Conservation (phyloP, 257 asterid species). For the Jacaranda mimosifolia region DNA sequence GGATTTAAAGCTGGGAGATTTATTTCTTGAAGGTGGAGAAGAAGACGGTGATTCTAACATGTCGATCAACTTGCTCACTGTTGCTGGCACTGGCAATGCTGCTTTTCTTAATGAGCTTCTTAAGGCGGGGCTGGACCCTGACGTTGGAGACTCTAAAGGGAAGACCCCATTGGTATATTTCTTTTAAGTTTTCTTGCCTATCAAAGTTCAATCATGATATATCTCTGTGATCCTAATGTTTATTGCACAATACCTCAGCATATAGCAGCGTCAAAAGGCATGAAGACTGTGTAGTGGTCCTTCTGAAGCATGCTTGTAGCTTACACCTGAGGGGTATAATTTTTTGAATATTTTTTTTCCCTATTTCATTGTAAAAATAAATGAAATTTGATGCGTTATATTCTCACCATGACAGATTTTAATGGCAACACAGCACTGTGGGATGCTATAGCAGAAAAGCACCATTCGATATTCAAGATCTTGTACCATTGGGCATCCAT, state of each 20-base stretch:
- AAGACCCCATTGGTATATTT: constrained; percentile 79
- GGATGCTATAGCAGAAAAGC: constrained; percentile 78
- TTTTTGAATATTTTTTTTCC: background rate
- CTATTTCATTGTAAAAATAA: background rate
- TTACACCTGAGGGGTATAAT: constrained; percentile 69
- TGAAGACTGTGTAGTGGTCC: constrained; percentile 85
- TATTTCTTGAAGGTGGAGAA: constrained; percentile 64
- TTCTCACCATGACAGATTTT: constrained; percentile 48
- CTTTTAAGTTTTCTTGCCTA: background rate
- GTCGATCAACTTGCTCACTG: constrained; percentile 77
- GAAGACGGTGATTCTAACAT: constrained; percentile 63
- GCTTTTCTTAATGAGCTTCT: constrained; percentile 90
- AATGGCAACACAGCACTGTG: constrained; percentile 87
- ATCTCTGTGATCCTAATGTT: background rate
- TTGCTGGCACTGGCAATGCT: constrained; percentile 88
- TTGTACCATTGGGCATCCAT: constrained; percentile 86
- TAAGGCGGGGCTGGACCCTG: constrained; percentile 84
- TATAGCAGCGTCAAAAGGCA: constrained; percentile 83
- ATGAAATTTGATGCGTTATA: background rate
- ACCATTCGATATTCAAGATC: constrained; percentile 75
- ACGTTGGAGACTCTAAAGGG: constrained; percentile 81
- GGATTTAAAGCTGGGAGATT: constrained; percentile 66
- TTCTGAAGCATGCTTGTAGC: constrained; percentile 87
- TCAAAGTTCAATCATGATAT: background rate
- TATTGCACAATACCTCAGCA: constrained; percentile 60